These are phyloP conservation scores for Dryadomyces quercus-mongolicae DNA, from an alignment of 2,329 filamentous ascomycete species.

Conservation along the genomic window DNA sequence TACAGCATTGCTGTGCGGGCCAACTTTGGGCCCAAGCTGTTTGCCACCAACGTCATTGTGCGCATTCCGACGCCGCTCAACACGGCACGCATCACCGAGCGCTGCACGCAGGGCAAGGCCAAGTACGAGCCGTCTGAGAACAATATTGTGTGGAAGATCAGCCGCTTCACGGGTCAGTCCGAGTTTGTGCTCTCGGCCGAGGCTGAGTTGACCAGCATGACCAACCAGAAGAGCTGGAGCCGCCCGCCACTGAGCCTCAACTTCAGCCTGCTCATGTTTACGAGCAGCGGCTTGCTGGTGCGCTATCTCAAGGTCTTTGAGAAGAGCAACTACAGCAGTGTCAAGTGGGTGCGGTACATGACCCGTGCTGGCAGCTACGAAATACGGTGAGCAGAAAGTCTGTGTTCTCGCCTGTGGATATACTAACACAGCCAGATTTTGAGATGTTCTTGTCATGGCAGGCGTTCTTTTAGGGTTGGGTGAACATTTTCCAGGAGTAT, in stretches of 20 bases:
- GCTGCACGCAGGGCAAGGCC: conserved; percentile 89
- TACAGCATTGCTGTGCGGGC: conserved; percentile 97
- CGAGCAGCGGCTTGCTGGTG: conserved; percentile 81
- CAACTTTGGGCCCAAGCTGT: conserved; percentile 92
- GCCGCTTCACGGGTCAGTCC: conserved; percentile 94
- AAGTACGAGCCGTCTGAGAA: conserved; percentile 98
- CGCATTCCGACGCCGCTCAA: conserved; percentile 93
- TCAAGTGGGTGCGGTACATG: conserved; percentile 99
- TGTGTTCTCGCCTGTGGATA: too few relatives aligned
- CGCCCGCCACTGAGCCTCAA: conserved; percentile 82
- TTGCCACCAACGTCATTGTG: conserved; percentile 91
- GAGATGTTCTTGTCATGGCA: not conserved
- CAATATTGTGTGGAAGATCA: conserved; percentile 98
- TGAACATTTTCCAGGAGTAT: not conserved
- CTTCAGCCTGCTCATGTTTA: conserved; percentile 97
- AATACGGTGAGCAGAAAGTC: conserved; percentile 51
- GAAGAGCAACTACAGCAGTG: conserved; percentile 96
- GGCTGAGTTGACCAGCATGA: conserved; percentile 89
- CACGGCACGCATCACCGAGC: conserved; percentile 84
- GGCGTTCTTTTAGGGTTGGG: not conserved
- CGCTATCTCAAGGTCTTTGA: conserved; percentile 97
- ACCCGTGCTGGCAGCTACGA: conserved; percentile 95
- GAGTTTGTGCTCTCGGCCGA: conserved; percentile 93
- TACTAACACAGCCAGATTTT: not conserved
- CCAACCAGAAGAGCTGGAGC: conserved; percentile 94